Evolutionary conservation across 169 alveolate genomes (phyloP), one percentile per base, ranked within the genome.

Genomic region (Neospora caninum): DNA sequence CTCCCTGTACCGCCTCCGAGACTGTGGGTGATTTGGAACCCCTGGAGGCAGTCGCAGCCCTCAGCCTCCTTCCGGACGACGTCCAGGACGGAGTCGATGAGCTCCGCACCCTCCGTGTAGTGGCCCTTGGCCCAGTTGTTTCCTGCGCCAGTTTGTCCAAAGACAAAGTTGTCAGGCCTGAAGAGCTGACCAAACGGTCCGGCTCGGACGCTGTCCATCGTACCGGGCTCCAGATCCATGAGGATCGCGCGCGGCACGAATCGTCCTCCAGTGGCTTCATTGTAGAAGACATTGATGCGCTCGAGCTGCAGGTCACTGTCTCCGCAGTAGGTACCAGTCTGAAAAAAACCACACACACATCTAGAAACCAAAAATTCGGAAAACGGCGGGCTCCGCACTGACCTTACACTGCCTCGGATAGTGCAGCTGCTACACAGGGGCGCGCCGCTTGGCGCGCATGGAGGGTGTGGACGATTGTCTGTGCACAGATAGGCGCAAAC

Each of bases 111-210:
- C 97, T 99, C 99, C 36, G 99, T 99, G 97, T 99, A 99, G 95
- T 99, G 99, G 70, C 99, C 99, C 96, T 99, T 99, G 91, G 99
- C 99, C 99, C 99, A 99, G 97, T 98, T 99, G 98, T 99, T 99
- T 67, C 99, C 99, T 43, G 99, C 99, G 78, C 99, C 99, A 70
- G 99, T 98, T 96, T 99, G 99, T n/a, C 99, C 99, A 97, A 98
- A 99, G 67, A 99, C 99, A 96, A 98, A 99, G 99, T 99, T 99
- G 95, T 99, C 99, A 29, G 99, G 99, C 93, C 99, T 96, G 98
- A 99, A 99, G 82, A 99, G 97, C 95, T 98, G 98, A 39, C 99
- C 99, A 96, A 98, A 98, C 41, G 99, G 99, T 0, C 96, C 94
- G 13, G 94, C 93, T 88, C 99, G 97, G 49, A 99, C 99, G 45